Base-by-base conservation (phyloP, 2,329 filamentous ascomycete genomes). In the Alternaria sp. region DNA sequence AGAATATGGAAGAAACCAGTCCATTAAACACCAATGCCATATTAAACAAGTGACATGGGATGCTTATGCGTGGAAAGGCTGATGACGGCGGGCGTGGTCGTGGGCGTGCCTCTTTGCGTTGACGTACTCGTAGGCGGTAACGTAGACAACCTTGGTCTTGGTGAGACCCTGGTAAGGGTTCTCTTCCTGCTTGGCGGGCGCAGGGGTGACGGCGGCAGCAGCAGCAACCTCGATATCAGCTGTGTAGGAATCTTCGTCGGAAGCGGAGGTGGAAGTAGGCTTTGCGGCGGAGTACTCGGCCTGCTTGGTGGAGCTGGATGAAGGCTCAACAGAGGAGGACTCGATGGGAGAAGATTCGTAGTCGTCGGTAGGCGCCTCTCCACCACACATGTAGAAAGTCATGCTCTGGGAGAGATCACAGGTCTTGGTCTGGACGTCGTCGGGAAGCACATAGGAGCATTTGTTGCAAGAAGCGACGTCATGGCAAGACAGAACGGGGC, bases 91-190 rank as follows among this genome's bases (percentile, higher is more conserved):
- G 34, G 63, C 67, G 36, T 72, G 68, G 44, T 61, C 63, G 64
- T 77, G 75, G 57, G 66, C 70, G 63, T 77, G 72, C 67, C 70
- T 74, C 73, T 77, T 75, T 22, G 69, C 69, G 57, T 77, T 73
- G 62, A 73, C 64, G 36, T 69, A 70, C 63, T 68, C 65, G 64
- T 70, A 73, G 24, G 69, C 63, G 54, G 75, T 78, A 16, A 75
- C 73, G 59, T 75, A 75, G 59, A 75, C 74, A 16, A 74, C 61
- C 64, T 75, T 67, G 51, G 74, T 69, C 64, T 73, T 73, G 60
- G 64, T 63, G 8, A 51, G 38, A 44, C 65, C 54, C 16, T 49
- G 34, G 49, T 38, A 32, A 51, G 51, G 22, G 48, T 55, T 59
- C 42, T 58, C 47, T 20, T 57, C 41, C 36, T 63, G 55, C 38